Base-by-base conservation (phyloP, 495 filamentous ascomycete genomes). In the Hypoxylon subgilvum region DNA sequence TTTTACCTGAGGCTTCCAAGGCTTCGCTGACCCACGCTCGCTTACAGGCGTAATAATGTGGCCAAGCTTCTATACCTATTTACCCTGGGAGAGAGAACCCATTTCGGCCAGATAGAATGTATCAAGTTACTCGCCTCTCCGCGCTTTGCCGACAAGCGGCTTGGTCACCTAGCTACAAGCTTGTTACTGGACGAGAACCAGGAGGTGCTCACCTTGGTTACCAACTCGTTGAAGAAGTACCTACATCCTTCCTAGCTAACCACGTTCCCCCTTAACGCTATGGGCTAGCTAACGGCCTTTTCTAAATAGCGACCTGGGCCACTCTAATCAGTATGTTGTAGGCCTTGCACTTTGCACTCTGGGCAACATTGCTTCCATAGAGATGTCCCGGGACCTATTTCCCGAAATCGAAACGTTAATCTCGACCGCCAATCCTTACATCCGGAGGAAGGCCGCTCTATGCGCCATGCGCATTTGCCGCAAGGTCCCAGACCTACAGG, bases 21-120 rank as follows among this genome's bases (percentile, higher is more conserved):
- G 5, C 14, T 36, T 42, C 52, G 32, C 49, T 56, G 17, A 67
- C 59, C 21, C 19, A 57, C 39, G 36, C 34, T 16, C 6, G 12
- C 40, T 39, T 30, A 57, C 72, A 96, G 93, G 79, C 86, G 94
- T 70, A 98, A 98, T 79, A 98, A 98, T 82, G 95, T 98, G 52
- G 92, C 94, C 58, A 98, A 98, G 72, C 84, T 98, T 14, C 82
- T 98, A 31, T 98, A 98, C 67, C 90, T 98, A 45, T 98, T 98
- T 72, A 98, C 94, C 1, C 84, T 98, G n/a, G 94, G 94, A 51
- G 94, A 98, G 73, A 84, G 94, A 53, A 98, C 94, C 55, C 94
- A 98, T 77, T 98, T 98, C 70, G 94, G 94, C 45, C 94, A 98
- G 79, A 97, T 98, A 74, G 94, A 98, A 87, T 98, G 94, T 74